Evolutionary conservation across 1,139 yeast genomes (phyloP).

Genomic region (Pichia terricola): DNA sequence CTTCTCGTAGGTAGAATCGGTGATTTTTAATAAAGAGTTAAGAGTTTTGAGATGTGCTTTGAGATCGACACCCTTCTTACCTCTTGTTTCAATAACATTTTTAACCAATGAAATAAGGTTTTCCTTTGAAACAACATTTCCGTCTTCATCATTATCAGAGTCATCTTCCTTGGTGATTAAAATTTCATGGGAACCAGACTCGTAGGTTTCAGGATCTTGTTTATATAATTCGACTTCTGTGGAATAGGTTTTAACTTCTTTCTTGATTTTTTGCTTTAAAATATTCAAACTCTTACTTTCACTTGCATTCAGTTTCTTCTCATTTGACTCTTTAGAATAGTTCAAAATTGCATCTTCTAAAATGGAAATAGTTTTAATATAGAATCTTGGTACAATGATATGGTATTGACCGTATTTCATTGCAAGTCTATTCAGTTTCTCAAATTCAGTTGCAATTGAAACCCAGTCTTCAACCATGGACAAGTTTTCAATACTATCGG

Average conservation of each 20-base stretch:
- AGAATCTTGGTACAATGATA: constrained; percentile 60
- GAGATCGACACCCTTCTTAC: constrained; percentile 88
- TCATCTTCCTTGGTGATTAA: constrained; percentile 17
- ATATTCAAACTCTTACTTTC: constrained; percentile 85
- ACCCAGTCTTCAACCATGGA: constrained; percentile 74
- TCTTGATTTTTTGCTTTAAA: constrained; percentile 80
- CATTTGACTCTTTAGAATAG: constrained; percentile 42
- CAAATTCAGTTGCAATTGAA: constrained; percentile 66
- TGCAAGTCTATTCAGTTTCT: constrained; percentile 58
- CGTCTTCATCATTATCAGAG: constrained; percentile 22
- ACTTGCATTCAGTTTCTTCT: constrained; percentile 71
- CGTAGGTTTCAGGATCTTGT: constrained; percentile 66
- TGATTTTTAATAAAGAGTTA: constrained; percentile 50
- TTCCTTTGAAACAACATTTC: constrained; percentile 24
- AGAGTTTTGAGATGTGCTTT: constrained; percentile 65
- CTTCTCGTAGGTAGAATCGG: constrained; percentile 59
- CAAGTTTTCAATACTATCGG: constrained; percentile 62
- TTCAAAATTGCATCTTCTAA: constrained; percentile 64
- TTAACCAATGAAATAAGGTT: constrained; percentile 63
- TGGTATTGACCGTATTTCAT: constrained; percentile 69
- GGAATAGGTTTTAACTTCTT: constrained; percentile 62
- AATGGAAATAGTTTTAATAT: constrained; percentile 57
- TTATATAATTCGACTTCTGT: constrained; percentile 50
- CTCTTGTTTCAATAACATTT: constrained; percentile 78
- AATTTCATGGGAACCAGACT: constrained; percentile 27